phyloP scores from a whole-genome alignment of 768 basidiomycete species.

The Suillus subalutaceus region DNA sequence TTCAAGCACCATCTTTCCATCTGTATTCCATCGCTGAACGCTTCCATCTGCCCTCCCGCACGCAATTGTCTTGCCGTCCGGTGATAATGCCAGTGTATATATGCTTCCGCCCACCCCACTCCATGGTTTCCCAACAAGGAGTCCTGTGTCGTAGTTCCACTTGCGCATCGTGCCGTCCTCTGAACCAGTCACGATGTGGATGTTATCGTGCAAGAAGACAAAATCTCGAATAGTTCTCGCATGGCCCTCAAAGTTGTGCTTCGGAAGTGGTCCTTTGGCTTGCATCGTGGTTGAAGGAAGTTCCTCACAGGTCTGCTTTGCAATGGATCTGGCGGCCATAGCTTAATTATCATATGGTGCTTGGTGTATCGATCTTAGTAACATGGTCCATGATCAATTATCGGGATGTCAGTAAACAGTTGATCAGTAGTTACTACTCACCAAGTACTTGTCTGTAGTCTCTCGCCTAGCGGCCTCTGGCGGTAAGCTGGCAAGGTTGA shows the following conservation, averaged over 20 bases:
- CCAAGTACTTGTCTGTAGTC: neutral
- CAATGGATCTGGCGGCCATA: neutral
- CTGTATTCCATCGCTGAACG: neutral
- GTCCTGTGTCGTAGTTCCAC: slow-evolving; percentile 1
- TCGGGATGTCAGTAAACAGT: neutral
- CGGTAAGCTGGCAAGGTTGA: neutral
- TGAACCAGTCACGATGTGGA: neutral
- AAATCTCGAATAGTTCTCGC: neutral
- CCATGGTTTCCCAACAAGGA: neutral
- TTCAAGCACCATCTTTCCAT: neutral
- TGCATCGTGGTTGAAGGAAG: neutral
- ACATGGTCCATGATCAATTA: neutral
- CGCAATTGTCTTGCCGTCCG: neutral
- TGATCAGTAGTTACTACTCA: neutral
- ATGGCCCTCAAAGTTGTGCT: neutral
- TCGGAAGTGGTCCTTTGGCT: neutral
- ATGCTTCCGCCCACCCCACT: neutral
- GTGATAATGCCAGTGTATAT: neutral
- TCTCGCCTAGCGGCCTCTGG: neutral
- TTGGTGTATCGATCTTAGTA: neutral
- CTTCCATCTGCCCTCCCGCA: neutral
- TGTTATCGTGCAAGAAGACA: neutral
- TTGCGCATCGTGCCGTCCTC: slow-evolving; percentile 2
- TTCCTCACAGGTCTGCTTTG: neutral
- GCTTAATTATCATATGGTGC: neutral